Evolutionary conservation across 2,329 filamentous ascomycete species (phyloP), one percentile per base, ranked within the genome.

Genomic region (Alternaria conjuncta): DNA sequence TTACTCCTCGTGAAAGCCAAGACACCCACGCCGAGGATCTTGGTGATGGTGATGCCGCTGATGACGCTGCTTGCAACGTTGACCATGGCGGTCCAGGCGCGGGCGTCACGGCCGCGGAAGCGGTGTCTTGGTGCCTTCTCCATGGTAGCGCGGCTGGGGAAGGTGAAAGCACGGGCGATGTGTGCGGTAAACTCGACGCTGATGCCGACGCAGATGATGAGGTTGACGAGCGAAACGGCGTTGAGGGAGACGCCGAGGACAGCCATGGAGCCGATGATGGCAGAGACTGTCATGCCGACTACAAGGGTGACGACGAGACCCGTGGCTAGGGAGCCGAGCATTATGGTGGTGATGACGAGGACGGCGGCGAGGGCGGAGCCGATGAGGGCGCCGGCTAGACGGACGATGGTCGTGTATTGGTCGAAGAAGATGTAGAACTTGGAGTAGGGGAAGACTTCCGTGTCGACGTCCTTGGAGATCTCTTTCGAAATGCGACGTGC

Each of bases 351-450:
- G 49, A 99, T 87, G 63, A 92, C 77, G 62, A 97, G 91, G 63
- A 98, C 97, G 68, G 97, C 92, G 25, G 87, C 92, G 13, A 98
- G 85, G 0, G 94, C 95, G 4, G 92, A 91, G 44, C 91, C 91
- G 28, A 99, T 87, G 1, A 99, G 87, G 0, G 90, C 88, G 1
- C 87, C 90, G 0, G 95, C 94, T 5, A 98, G 86, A 11, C 87
- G 86, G 20, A 97, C 89, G 65, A 99, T 98, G 61, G 88, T 88
- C 6, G 93, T 87, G 76, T 99, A 99, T 78, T 98, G 96, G 78
- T 99, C 96, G 78, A 99, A 99, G 87, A 98, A 99, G 78, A 99
- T 94, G 83, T 99, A 99, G 79, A 97, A 97, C 64, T 97, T 90
- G 71, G 93, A 96, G 83, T 99, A 99, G 0, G 96, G 93, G 85